Base-by-base conservation (phyloP, 2,329 filamentous ascomycete species). In the Clarireedia sp. region DNA sequence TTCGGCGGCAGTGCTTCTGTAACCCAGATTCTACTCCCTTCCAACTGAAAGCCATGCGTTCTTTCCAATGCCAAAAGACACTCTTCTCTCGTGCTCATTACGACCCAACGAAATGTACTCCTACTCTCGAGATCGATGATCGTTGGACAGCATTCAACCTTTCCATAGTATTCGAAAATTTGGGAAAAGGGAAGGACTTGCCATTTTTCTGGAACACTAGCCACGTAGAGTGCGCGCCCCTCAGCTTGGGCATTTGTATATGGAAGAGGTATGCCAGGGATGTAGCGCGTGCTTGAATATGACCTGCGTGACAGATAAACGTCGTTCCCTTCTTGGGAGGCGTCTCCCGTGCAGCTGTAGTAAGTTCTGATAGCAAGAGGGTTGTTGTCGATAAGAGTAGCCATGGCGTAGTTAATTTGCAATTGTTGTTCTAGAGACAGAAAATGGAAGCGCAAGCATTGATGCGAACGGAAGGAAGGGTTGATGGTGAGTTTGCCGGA, bases 31-130 rank as follows among this genome's bases (percentile, higher is more conserved):
- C 3, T 45, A 9, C 37, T 14, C 2, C 16, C 14, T 2, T 55
- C 26, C 16, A 51, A 26, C 5, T 29, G 44, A 43, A 59, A 54
- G 1, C 59, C 59, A 52, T 64, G 57, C 12, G 63, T 16, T 2
- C 33, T 17, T 23, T 53, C 47, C 44, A 54, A 44, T n/a, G 58
- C 58, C 9, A 24, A 46, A n/a, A 54, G 40, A 17, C 60, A 59
- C 17, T 62, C 61, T 16, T 60, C 58, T n/a, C 24, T 36, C 14
- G 55, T 59, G 4, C 41, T 37, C 60, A 65, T 60, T 16, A 66
- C 47, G 16, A 64, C 52, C 61, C 63, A 66, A 26, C 63, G 60
- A 44, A 66, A 66, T 1, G 60, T 62, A 12, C 56, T 38, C 17
- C 52, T 44, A 10, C 57, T 59, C 10, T 33, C 48, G 5, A 59